Conservation (phyloP, 768 basidiomycete genomes). For the Auricularia auricula-judae region DNA sequence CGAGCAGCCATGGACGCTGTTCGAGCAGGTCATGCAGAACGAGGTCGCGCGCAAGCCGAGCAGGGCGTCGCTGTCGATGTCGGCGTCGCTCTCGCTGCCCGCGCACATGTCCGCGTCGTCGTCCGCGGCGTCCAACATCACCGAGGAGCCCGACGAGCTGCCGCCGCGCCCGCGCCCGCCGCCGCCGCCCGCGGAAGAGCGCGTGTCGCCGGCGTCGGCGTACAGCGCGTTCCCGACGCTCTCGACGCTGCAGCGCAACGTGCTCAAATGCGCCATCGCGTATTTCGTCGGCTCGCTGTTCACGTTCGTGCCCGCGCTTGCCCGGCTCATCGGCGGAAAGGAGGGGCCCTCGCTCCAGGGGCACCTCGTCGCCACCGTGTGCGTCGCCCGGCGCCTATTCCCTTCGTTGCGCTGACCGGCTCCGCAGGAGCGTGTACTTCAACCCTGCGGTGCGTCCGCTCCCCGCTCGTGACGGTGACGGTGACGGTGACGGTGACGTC, state of each 20-base stretch:
- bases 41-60: neutral
- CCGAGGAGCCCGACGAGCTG: neutral
- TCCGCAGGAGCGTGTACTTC: constrained; percentile 65
- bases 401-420: neutral
- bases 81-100: neutral
- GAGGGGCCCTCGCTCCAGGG: constrained; percentile 61
- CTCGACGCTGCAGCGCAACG: constrained; percentile 39
- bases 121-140: neutral
- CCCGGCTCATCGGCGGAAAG: constrained; percentile 51
- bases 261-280: constrained; percentile 84
- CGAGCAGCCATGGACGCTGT: neutral
- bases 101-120: neutral
- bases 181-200: neutral
- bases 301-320: constrained; percentile 74
- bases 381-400: constrained; percentile 17
- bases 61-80: neutral
- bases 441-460: constrained; percentile 53
- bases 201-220: neutral
- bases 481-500: neutral
- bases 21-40: neutral
- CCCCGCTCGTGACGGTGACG: neutral
- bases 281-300: constrained; percentile 88
- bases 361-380: constrained; percentile 93
- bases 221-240: constrained; percentile 15
- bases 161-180: neutral